phyloP scores from a whole-genome alignment of 257 asterid species.

The Solanum infundibuliforme region DNA sequence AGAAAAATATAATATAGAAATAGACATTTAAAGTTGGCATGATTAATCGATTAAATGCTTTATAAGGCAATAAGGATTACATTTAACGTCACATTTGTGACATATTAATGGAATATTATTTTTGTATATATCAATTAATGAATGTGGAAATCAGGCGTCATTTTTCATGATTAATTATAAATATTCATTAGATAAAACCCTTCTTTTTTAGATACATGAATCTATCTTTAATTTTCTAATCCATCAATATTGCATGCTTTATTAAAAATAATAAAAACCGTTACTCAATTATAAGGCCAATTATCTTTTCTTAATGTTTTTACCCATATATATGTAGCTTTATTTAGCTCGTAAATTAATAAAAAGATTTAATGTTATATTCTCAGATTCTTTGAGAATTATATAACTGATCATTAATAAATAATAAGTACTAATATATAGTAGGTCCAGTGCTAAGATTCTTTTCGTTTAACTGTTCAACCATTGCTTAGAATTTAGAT shows the following conservation, averaged over 20 bases:
- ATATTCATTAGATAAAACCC: neutral
- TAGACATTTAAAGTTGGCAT: neutral
- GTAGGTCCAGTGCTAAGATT: neutral
- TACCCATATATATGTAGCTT: neutral
- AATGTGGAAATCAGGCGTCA: conserved; percentile 19
- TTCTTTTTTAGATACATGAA: conserved; percentile 1
- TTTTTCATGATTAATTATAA: conserved; percentile 15
- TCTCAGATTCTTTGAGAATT: neutral
- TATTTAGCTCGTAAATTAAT: neutral
- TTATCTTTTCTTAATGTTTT: neutral
- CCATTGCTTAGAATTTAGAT: conserved; percentile 3
- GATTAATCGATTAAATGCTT: neutral
- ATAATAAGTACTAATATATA: neutral
- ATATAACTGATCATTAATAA: neutral
- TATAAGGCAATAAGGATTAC: neutral
- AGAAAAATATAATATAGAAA: neutral
- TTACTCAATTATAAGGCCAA: neutral
- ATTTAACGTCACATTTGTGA: neutral
- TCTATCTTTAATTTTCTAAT: conserved; percentile 2
- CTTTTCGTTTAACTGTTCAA: neutral
- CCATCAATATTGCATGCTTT: neutral
- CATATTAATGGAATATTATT: neutral
- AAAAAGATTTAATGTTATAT: neutral
- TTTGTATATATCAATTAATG: neutral
- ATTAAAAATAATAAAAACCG: neutral